These are phyloP conservation scores for Penicillium coffeae DNA, from an alignment of 495 filamentous ascomycete genomes.

Conservation along the genomic window DNA sequence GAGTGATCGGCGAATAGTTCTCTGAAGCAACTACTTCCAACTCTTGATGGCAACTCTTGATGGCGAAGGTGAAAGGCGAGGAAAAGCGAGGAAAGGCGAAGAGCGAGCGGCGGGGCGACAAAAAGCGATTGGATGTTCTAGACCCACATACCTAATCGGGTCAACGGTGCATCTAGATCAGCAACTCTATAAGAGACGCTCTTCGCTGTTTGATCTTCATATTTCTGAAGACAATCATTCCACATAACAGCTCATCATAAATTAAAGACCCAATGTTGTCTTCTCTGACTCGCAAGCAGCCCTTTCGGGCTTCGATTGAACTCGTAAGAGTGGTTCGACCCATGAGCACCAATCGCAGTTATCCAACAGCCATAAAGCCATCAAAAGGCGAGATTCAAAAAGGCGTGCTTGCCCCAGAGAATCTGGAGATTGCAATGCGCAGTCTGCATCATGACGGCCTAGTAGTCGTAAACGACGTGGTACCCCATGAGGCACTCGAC, in stretches of 20 bases:
- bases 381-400: conserved; percentile 14
- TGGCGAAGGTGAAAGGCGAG: conserved; percentile 4
- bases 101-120: conserved; percentile 4
- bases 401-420: conserved; percentile 25
- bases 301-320: not conserved
- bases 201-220: no score
- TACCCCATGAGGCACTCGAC: conserved; percentile 42
- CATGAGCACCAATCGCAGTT: not conserved
- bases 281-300: not conserved
- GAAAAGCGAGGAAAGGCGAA: conserved; percentile 8
- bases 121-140: not conserved
- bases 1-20: no score
- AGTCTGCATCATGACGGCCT: conserved; percentile 49
- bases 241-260: no score
- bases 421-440: conserved; percentile 47
- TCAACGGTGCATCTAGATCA: no score
- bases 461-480: conserved; percentile 47
- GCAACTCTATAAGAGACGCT: no score
- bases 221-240: no score
- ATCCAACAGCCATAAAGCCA: conserved; percentile 16
- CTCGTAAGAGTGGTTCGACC: not conserved
- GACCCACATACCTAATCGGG: not conserved
- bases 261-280: no score
- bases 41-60: no score
- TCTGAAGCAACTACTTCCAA: no score